Conservation (phyloP, 2,329 filamentous ascomycete species). For the Didymosphaeria variabile region DNA sequence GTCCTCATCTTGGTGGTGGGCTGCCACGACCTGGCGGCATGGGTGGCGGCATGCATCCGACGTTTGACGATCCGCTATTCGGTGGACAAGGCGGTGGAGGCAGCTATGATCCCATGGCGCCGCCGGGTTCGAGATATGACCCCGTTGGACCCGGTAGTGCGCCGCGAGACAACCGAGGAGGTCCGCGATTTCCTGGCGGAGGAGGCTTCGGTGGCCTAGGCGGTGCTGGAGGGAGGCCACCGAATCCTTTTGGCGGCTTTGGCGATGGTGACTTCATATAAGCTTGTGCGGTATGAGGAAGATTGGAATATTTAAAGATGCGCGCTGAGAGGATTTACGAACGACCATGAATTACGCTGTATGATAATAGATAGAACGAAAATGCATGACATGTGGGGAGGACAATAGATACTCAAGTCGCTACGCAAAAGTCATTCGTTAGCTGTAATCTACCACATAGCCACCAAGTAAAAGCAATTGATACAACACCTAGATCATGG, state of each 20-base stretch:
- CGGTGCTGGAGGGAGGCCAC: slow-evolving; percentile 58
- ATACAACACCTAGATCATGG: no score
- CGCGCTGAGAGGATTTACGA: neutral
- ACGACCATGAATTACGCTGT: neutral
- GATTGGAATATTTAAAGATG: neutral
- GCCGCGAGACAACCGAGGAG: slow-evolving; percentile 48
- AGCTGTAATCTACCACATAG: no score
- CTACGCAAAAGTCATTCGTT: no score
- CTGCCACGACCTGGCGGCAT: slow-evolving; percentile 67
- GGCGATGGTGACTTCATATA: slow-evolving; percentile 67
- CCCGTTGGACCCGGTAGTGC: slow-evolving; percentile 69
- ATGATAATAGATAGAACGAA: neutral
- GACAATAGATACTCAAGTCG: neutral
- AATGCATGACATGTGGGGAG: neutral
- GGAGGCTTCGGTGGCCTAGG: slow-evolving; percentile 52
- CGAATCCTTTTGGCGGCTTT: slow-evolving; percentile 69
- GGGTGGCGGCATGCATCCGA: slow-evolving; percentile 91
- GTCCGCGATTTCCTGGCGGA: slow-evolving; percentile 50
- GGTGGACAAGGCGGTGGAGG: slow-evolving; percentile 62
- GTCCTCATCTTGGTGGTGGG: slow-evolving; percentile 70
- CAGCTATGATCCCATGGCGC: slow-evolving; percentile 74
- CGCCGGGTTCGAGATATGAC: slow-evolving; percentile 92
- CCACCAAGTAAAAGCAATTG: no score
- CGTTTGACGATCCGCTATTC: slow-evolving; percentile 91
- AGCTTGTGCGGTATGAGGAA: neutral